Conservation (phyloP, 179 eudicot genomes). For the Silene noctiflora region DNA sequence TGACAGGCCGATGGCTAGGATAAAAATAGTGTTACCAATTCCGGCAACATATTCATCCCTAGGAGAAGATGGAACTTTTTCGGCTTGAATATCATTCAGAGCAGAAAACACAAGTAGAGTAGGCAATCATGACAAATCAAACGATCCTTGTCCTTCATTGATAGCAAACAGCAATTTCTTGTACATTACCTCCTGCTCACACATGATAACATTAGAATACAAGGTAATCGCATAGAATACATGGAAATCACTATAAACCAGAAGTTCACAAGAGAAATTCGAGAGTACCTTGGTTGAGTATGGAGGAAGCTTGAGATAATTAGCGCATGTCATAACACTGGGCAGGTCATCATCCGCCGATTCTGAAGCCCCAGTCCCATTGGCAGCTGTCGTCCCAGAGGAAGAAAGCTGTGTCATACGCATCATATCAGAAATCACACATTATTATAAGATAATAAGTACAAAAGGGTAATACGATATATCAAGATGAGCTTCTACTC, state of each 20-base stretch:
- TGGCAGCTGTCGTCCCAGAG: constrained; percentile 44
- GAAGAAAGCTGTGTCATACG: constrained; percentile 70
- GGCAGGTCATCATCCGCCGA: constrained; percentile 91
- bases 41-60: constrained; percentile 11
- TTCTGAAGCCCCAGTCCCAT: constrained; percentile 63
- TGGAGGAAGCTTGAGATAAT: constrained; percentile 98
- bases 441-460: background rate
- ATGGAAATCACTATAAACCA: background rate
- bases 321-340: constrained; percentile 99
- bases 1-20: constrained; percentile 8
- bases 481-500: too few species aligned
- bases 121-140: constrained; percentile 69
- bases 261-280: background rate
- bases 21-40: background rate
- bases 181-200: constrained; percentile 77
- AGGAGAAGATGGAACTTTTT: constrained; percentile 13
- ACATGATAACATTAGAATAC: constrained; percentile 13
- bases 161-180: constrained; percentile 92
- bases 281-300: constrained; percentile 82
- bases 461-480: background rate
- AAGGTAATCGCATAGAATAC: background rate
- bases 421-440: background rate
- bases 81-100: constrained; percentile 9
- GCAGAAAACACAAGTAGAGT: constrained; percentile 5
- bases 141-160: constrained; percentile 94